Conservation (phyloP, 2,329 filamentous ascomycete species). For the Fusarium oxysporum region DNA sequence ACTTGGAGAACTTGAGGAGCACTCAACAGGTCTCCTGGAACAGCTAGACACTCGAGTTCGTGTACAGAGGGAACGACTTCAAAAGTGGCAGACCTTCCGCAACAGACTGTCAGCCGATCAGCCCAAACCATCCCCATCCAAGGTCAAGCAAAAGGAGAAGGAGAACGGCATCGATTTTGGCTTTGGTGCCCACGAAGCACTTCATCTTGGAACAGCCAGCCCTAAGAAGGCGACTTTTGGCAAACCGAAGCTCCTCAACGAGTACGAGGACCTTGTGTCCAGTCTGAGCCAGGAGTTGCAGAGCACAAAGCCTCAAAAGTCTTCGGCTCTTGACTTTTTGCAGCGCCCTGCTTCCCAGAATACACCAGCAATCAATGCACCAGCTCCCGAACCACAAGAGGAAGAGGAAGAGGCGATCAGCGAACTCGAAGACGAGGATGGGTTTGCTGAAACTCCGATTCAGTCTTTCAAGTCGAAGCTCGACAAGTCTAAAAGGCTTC, state of each 20-base stretch:
- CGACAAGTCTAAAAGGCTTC: constrained; percentile 25
- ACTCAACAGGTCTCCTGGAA: constrained; percentile 68
- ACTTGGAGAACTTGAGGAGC: constrained; percentile 66
- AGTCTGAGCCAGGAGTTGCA: constrained; percentile 57
- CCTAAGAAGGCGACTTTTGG: constrained; percentile 43
- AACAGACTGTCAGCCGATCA: constrained; percentile 57
- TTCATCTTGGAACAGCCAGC: constrained; percentile 56
- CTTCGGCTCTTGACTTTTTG: constrained; percentile 37
- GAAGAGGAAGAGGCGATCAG: constrained; percentile 55
- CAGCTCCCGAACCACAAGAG: constrained; percentile 9
- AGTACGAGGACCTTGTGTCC: constrained; percentile 59
- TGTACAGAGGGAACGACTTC: constrained; percentile 74
- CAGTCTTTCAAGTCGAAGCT: constrained; percentile 44
- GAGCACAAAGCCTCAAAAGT: constrained; percentile 38
- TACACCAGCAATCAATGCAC: background rate
- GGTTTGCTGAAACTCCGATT: constrained; percentile 35
- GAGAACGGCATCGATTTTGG: constrained; percentile 63
- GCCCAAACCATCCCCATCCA: constrained; percentile 38
- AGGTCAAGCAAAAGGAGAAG: constrained; percentile 36
- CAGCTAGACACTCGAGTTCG: constrained; percentile 77
- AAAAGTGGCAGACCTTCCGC: constrained; percentile 79
- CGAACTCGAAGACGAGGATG: constrained; percentile 62
- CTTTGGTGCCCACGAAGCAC: constrained; percentile 63
- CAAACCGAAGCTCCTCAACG: constrained; percentile 48
- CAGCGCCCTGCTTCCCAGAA: constrained; percentile 21